Percentiles rank a stretch among this genome's conserved stretches.
phyloP scores from a whole-genome alignment of 1,139 yeast genomes.

The Hansenula anomala region DNA sequence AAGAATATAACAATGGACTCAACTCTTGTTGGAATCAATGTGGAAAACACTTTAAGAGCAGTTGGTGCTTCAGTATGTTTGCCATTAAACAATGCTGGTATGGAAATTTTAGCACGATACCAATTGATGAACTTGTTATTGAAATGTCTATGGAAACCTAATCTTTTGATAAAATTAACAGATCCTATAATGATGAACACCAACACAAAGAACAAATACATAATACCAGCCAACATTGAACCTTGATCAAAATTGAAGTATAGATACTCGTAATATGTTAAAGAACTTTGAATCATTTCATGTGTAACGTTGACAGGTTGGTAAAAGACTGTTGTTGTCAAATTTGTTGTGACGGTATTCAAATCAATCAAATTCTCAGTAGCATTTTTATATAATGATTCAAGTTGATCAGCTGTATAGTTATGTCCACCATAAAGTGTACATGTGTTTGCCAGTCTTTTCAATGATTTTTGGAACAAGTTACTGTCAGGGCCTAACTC shows the following conservation, averaged over 20 bases:
- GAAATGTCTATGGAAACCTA: slow-evolving; percentile 12
- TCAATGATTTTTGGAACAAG: background rate
- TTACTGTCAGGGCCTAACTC: background rate
- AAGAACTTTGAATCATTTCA: slow-evolving; percentile 3
- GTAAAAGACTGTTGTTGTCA: slow-evolving; percentile 54
- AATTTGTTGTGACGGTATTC: slow-evolving; percentile 76
- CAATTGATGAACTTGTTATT: slow-evolving; percentile 11
- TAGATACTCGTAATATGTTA: background rate
- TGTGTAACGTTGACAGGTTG: slow-evolving; percentile 3
- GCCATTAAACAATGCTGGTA: slow-evolving; percentile 16
- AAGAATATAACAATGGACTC: slow-evolving; percentile 48
- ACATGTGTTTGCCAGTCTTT: background rate
- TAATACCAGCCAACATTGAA: slow-evolving; percentile 5
- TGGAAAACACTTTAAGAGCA: slow-evolving; percentile 7
- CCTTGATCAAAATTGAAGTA: slow-evolving; percentile 15
- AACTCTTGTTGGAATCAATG: slow-evolving; percentile 55
- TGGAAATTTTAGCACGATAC: slow-evolving; percentile 14
- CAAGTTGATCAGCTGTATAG: slow-evolving; percentile 25
- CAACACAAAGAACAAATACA: slow-evolving; percentile 7
- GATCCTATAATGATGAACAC: slow-evolving; percentile 8
- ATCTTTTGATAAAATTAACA: slow-evolving; percentile 4
- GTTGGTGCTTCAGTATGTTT: slow-evolving; percentile 10
- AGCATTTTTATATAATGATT: slow-evolving; percentile 33
- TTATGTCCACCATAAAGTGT: background rate
- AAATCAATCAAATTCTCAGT: slow-evolving; percentile 40